Base-by-base conservation (phyloP, 495 filamentous ascomycete species). In the Hapsidospora chrysogenum region DNA sequence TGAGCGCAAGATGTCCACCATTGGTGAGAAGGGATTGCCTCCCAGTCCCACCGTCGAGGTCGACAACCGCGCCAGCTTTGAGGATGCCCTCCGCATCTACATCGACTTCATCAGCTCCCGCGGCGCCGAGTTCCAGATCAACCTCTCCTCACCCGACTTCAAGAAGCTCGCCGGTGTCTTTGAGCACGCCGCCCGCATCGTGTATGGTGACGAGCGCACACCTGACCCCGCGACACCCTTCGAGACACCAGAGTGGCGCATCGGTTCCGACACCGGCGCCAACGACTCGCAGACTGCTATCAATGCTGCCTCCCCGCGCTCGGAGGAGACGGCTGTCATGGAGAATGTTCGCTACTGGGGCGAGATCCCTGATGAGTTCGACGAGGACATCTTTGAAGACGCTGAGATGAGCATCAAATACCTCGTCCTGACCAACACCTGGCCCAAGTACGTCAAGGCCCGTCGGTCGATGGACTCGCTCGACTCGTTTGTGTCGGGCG, bases 61-160 rank as follows among this genome's bases (percentile, higher is more conserved):
- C 38, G n/a, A 42, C 19, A 2, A 47, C 41, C 43, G 43, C 47
- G 10, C 44, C 54, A 41, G 53, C 28, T 77, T 72, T 49, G 64
- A 63, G 36, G 50, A 43, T 11, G 71, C 71, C 15, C 49, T 76
- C 17, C 60, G 58, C 40, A 73, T 78, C 43, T 75, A 74, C 46
- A 56, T 58, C 23, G 57, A 63, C 29, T 72, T 70, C 39, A 63
- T 76, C 48, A 61, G 61, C 36, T 53, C 60, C 13, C 47, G 54
- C n/a, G 61, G 64, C 20, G 68, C 74, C 39, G 63, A 70, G 40
- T 76, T 76, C 39, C 71, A 70, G 21, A 63, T 78, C 48, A 79
- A 79, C 50, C 67, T 79, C 39, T 66, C 43, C 18, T 51, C 45
- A 31, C 16, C 34, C 29, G 46, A 50, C n/a, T 39, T 48, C 29